phyloP scores from a whole-genome alignment of 2,329 filamentous ascomycete genomes.

The Neophaeococcomyces mojaviensis region DNA sequence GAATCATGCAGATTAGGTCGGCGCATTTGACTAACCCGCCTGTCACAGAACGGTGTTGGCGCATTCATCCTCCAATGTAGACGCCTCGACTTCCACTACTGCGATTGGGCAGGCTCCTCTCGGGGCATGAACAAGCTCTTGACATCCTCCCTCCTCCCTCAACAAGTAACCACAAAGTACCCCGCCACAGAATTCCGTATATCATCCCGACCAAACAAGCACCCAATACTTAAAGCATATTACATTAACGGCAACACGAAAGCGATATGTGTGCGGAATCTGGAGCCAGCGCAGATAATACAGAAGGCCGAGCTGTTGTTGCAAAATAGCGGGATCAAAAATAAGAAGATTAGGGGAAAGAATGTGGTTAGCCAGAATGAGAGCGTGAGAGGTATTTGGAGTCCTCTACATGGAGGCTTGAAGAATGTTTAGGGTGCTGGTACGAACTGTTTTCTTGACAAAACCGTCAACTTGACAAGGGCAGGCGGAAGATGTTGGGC shows the following conservation, averaged over 20 bases:
- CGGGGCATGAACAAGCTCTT: constrained; percentile 66
- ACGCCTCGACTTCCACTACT: constrained; percentile 92
- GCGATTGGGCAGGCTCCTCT: constrained; percentile 90
- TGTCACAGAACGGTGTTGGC: constrained; percentile 81
- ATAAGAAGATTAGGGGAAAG: constrained; percentile 46
- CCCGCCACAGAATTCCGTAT: constrained; percentile 87
- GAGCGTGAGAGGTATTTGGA: constrained; percentile 59
- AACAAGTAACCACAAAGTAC: constrained; percentile 44
- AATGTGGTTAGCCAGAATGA: constrained; percentile 56
- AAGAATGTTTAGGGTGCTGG: constrained; percentile 37
- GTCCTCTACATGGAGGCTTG: constrained; percentile 53
- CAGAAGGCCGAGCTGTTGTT: constrained; percentile 58
- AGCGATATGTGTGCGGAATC: constrained; percentile 79
- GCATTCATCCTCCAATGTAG: constrained; percentile 97
- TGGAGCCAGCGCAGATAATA: constrained; percentile 71
- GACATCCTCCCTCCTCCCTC: not conserved
- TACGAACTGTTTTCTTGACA: not conserved
- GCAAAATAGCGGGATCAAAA: constrained; percentile 41
- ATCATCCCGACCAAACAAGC: constrained; percentile 79
- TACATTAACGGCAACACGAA: constrained; percentile 89
- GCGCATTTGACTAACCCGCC: not conserved
- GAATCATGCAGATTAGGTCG: not conserved
- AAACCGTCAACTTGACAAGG: not conserved
- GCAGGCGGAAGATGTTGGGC: too few species aligned
- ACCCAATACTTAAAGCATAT: constrained; percentile 79